phyloP scores from a whole-genome alignment of 192 early-diverging fungal species.

The Entophlyctis luteolus region DNA sequence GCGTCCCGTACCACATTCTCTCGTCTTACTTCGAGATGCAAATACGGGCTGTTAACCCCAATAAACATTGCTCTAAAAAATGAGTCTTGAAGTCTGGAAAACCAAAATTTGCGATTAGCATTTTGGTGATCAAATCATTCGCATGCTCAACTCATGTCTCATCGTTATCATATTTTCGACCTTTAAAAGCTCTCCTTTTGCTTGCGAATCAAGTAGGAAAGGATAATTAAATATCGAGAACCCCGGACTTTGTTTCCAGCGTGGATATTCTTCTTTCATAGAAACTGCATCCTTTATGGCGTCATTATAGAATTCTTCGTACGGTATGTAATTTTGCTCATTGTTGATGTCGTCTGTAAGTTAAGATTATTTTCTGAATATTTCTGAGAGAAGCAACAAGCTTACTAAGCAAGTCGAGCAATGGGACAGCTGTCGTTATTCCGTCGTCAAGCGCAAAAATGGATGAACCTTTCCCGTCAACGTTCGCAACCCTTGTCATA shows the following conservation, averaged over 20 bases:
- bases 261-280: slow-evolving; percentile 47
- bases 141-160: slow-evolving; percentile 41
- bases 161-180: slow-evolving; percentile 47
- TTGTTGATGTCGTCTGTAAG: slow-evolving; percentile 41
- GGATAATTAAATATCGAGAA: slow-evolving; percentile 44
- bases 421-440: slow-evolving; percentile 20
- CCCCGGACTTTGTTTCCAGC: slow-evolving; percentile 43
- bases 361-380: neutral
- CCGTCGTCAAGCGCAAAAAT: neutral
- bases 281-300: slow-evolving; percentile 39
- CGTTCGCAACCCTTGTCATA: slow-evolving; percentile 10
- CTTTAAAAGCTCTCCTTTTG: slow-evolving; percentile 44
- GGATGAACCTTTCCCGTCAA: slow-evolving; percentile 1
- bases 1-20: slow-evolving; percentile 40
- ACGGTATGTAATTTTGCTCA: slow-evolving; percentile 34
- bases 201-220: slow-evolving; percentile 33
- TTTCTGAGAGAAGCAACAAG: neutral
- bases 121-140: neutral
- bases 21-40: slow-evolving; percentile 41
- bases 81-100: slow-evolving; percentile 35
- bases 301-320: slow-evolving; percentile 44
- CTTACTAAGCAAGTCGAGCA: slow-evolving; percentile 26
- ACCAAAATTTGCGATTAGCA: neutral
- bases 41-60: slow-evolving; percentile 47
- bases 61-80: slow-evolving; percentile 53